Conservation (phyloP, 495 filamentous ascomycete species). For the Lophiostoma macrostomum region DNA sequence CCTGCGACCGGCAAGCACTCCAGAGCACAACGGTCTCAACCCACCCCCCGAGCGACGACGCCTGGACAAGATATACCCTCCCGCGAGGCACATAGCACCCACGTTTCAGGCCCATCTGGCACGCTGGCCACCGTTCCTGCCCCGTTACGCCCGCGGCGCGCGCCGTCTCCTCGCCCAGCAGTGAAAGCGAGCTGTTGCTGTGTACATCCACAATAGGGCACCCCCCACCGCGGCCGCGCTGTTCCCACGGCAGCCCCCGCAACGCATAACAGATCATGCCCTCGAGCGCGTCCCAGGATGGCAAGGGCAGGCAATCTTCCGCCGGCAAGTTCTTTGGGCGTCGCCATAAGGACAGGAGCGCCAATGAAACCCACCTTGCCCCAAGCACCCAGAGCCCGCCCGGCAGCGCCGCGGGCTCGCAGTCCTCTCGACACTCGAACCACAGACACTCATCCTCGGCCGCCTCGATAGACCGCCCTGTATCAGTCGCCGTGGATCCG, state of each 20-base stretch:
- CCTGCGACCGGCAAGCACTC: no score
- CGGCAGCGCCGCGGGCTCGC: constrained; percentile 61
- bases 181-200: neutral
- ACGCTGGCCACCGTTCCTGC: neutral
- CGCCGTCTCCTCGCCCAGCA: neutral
- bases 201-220: neutral
- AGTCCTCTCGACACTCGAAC: constrained; percentile 75
- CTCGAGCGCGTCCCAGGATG: constrained; percentile 58
- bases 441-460: constrained; percentile 79
- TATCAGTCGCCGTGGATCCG: constrained; percentile 46
- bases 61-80: no score
- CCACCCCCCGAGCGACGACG: no score
- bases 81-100: no score
- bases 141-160: neutral
- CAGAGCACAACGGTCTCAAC: no score
- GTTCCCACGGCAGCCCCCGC: neutral
- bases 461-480: constrained; percentile 64
- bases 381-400: constrained; percentile 46
- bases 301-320: constrained; percentile 77
- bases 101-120: constrained; percentile 4
- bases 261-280: constrained; percentile 26
- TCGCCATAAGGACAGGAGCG: constrained; percentile 69
- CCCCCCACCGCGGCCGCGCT: neutral
- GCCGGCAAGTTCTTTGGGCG: constrained; percentile 83
- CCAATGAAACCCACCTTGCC: constrained; percentile 50